phyloP scores from a whole-genome alignment of 2,329 filamentous ascomycete species.

The Neocatenulostroma microsporum region DNA sequence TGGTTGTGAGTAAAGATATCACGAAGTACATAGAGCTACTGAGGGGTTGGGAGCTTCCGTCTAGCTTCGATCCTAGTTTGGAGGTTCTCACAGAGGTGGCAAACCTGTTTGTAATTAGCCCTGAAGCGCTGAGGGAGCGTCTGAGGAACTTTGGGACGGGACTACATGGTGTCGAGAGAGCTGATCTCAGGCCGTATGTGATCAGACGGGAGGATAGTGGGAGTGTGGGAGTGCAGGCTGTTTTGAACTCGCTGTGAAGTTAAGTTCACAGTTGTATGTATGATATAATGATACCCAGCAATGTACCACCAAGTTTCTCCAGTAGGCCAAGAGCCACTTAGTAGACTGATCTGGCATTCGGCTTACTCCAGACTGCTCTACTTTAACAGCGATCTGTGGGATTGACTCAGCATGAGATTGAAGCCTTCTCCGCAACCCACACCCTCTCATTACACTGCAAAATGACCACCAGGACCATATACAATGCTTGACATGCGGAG shows the following conservation, averaged over 20 bases:
- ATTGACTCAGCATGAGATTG: no score
- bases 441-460: no score
- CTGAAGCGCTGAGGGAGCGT: slow-evolving; percentile 46
- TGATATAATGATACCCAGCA: no score
- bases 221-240: slow-evolving; percentile 73
- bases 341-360: no score
- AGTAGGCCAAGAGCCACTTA: no score
- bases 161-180: slow-evolving; percentile 34
- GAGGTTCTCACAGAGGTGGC: slow-evolving; percentile 90
- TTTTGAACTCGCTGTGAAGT: slow-evolving; percentile 61
- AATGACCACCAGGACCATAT: no score
- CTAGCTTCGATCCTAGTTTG: slow-evolving; percentile 50
- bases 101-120: slow-evolving; percentile 87
- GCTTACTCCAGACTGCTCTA: no score
- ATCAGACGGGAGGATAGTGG: slow-evolving; percentile 75
- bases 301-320: no score
- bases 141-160: slow-evolving; percentile 36
- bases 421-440: no score
- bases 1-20: slow-evolving; percentile 95
- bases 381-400: no score
- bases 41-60: slow-evolving; percentile 65
- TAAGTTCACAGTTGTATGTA: no score
- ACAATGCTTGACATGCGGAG: no score
- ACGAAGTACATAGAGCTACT: slow-evolving; percentile 84
- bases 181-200: slow-evolving; percentile 72